Evolutionary conservation across 495 filamentous ascomycete genomes (phyloP), one percentile per base, ranked within the genome.

Genomic region (Penicillium diatomitis): DNA sequence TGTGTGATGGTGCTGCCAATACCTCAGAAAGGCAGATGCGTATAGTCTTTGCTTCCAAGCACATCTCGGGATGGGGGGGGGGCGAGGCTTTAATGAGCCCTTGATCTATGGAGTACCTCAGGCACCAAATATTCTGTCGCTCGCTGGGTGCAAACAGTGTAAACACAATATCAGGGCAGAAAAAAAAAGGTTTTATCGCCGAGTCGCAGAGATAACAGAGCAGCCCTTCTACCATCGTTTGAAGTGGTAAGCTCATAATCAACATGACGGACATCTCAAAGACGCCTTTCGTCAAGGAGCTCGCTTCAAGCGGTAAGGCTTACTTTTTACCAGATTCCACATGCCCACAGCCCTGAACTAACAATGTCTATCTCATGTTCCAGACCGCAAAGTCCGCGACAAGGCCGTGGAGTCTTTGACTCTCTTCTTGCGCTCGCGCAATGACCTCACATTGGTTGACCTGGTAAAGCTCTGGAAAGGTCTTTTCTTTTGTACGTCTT

Each of bases 391-490:
- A 68, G 82, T 79, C 51, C 87, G 90, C 60, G 88, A 88, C 63
- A 78, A 82, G 41, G 88, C 89, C 46, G 79, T 97, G 60, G 69
- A 75, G 31, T 90, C 86, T 42, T 81, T 98, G 7, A 82, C 82
- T 37, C 78, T 79, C 38, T 98, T 86, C 70, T 81, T 98, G 59
- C 69, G 70, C 49, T 80, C 81, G 12, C 78, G 79, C 32, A 78
- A 78, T 29, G 67, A 77, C 34, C 80, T 98, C 47, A 72, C 79
- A 9, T 73, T 81, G 12, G 66, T 94, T 54, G 91, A 98, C 43
- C 72, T 87, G 32, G 75, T 94, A 47, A 96, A 96, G 70, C 77
- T 98, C 51, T 96, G 90, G 89, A 96, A 95, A 67, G 92, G 91
- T 34, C 81, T 98, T 28, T 97, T 94, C 72, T 97, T 86, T 78